Evolutionary conservation across 2,329 filamentous ascomycete species (phyloP).

Genomic region (Colletotrichum tofieldiae): DNA sequence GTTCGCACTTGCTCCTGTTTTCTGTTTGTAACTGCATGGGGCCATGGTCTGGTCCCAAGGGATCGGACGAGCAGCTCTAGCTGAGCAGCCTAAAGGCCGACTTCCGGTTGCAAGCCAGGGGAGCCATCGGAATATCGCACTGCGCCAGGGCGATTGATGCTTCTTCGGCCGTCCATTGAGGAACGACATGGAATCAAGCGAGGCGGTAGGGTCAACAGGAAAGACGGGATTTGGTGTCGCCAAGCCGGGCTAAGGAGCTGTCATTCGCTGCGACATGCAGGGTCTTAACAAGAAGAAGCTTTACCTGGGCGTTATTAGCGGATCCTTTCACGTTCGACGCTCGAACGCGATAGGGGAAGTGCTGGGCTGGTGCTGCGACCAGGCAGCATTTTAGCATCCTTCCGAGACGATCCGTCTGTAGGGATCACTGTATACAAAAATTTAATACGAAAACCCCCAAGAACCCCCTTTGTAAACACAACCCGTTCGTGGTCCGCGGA

Average conservation of each 20-base stretch:
- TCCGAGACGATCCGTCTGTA: background rate
- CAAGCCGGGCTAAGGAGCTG: constrained; percentile 11
- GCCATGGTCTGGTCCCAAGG: background rate
- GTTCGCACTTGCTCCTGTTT: background rate
- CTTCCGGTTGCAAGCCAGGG: background rate
- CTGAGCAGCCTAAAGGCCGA: background rate
- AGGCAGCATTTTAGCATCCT: background rate
- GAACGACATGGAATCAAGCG: background rate
- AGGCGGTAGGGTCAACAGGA: background rate
- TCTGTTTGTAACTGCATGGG: background rate
- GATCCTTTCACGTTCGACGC: background rate
- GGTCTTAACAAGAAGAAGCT: constrained; percentile 23
- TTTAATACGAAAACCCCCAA: no score
- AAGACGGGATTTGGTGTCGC: background rate
- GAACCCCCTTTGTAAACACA: background rate
- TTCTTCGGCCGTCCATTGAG: background rate
- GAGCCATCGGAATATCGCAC: background rate
- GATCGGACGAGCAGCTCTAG: constrained; percentile 4
- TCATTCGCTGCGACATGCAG: constrained; percentile 7
- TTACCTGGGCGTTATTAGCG: constrained; percentile 5
- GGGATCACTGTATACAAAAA: background rate
- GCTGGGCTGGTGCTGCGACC: background rate
- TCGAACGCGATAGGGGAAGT: background rate
- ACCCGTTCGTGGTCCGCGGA: background rate
- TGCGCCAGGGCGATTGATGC: background rate